Evolutionary conservation across 331 rosid genomes (phyloP), one percentile per base, ranked within the genome.

Genomic region (Stylosanthes scabra): DNA sequence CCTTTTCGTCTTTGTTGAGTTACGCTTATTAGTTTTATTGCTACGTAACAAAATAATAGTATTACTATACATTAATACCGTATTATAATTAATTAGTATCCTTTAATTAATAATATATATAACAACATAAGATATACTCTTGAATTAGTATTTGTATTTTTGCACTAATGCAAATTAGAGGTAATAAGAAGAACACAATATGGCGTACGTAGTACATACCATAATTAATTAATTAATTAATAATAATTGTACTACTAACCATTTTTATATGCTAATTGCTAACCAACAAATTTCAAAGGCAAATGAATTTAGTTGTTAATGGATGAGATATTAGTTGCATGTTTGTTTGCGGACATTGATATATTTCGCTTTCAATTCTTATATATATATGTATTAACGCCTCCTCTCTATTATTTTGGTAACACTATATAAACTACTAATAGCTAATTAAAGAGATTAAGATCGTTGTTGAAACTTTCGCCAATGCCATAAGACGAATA

Each of bases 341-440:
- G 82, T 58, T 45, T 37, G 69, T 12, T 56, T 71, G 72, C 64
- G n/a, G 29, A 25, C 31, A 39, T 46, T 15, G 28, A 64, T 46
- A 10, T n/a, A 57, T 56, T 64, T 66, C 74, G 63, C 74, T 78
- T 64, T 71, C 82, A 57, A 70, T 68, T 49, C 6, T 34, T 20
- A 0, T 20, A 20, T 20, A 20, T 20, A 20, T 20, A 20, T 20
- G 1, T 34, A 39, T 61, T 27, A 54, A 77, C 60, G 45, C 9
- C 28, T 15, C n/a, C 11, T 52, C 55, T 61, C 13, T 47, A 57
- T 49, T 13, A 11, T 47, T 52, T 52, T 6, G 1, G 5, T 52
- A 20, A 45, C 8, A 57, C 12, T 34, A 34, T 34, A 34, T 6
- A 1, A 3, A 34, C 39, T 34, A n/a, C n/a, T n/a, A n/a, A n/a